Conservation (phyloP, 2,329 filamentous ascomycete species). For the Didymella lethalis region DNA sequence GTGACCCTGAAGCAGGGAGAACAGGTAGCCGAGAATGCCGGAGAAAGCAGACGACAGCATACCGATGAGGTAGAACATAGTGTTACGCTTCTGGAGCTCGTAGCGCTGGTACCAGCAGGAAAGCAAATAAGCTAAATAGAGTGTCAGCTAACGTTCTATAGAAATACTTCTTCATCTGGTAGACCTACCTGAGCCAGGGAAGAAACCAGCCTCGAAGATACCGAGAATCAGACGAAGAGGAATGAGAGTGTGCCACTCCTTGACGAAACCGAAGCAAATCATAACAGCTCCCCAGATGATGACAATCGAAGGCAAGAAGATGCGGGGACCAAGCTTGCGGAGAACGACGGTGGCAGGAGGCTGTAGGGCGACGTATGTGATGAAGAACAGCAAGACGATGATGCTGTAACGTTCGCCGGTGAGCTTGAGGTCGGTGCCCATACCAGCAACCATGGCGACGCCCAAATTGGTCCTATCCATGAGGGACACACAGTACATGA, state of each 20-base stretch:
- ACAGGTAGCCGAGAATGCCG: slow-evolving; percentile 38
- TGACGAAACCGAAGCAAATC: slow-evolving; percentile 37
- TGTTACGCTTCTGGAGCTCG: slow-evolving; percentile 63
- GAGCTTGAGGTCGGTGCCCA: slow-evolving; percentile 42
- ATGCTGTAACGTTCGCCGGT: slow-evolving; percentile 36
- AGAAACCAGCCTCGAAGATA: slow-evolving; percentile 42
- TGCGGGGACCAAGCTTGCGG: slow-evolving; percentile 33
- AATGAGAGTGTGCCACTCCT: slow-evolving; percentile 35
- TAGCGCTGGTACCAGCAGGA: slow-evolving; percentile 67
- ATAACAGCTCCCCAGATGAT: slow-evolving; percentile 37
- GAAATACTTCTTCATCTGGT: no score
- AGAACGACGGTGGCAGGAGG: slow-evolving; percentile 36
- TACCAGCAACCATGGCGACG: slow-evolving; percentile 46
- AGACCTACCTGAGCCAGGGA: slow-evolving; percentile 1
- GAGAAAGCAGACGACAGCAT: slow-evolving; percentile 38
- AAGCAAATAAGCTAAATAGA: slow-evolving; percentile 56
- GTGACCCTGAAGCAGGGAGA: slow-evolving; percentile 60
- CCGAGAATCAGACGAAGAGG: slow-evolving; percentile 35
- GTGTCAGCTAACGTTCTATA: no score
- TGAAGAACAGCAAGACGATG: slow-evolving; percentile 36
- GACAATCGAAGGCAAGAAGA: slow-evolving; percentile 33
- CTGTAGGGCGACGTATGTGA: slow-evolving; percentile 37
- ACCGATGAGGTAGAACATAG: slow-evolving; percentile 60
- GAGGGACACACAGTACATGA: slow-evolving; percentile 51
- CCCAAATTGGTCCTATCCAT: slow-evolving; percentile 53